A percentile compares a stretch with the other conserved stretches of the same genome.
These are phyloP conservation scores for Malus hybrid DNA, from an alignment of 331 rosid genomes.

Conservation along the genomic window DNA sequence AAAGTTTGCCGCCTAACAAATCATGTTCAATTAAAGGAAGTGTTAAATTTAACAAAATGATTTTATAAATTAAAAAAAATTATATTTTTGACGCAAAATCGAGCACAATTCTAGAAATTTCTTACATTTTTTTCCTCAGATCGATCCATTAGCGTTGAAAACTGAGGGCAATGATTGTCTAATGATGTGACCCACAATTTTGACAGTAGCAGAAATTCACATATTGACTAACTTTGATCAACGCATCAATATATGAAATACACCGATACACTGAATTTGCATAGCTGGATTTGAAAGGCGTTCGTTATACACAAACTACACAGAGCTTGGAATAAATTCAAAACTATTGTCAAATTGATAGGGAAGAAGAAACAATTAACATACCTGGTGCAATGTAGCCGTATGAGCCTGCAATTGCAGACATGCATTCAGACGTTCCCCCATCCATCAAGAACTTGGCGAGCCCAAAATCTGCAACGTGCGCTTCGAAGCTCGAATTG, in stretches of 20 bases:
- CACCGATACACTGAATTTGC: no score
- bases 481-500: slow-evolving; percentile 75
- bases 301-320: not conserved
- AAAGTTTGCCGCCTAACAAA: not conserved
- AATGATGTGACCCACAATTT: not conserved
- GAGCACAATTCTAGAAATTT: no score
- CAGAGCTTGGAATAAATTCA: not conserved
- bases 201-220: not conserved
- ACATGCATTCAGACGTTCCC: slow-evolving; percentile 76
- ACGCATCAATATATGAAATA: no score
- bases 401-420: slow-evolving; percentile 80
- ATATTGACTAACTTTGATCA: slow-evolving; percentile 4
- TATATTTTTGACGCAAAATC: no score
- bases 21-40: not conserved
- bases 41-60: no score
- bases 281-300: no score
- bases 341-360: not conserved
- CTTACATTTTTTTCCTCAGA: no score
- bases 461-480: slow-evolving; percentile 82
- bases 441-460: slow-evolving; percentile 75
- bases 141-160: not conserved
- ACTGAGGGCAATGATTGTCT: not conserved
- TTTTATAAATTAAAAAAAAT: no score
- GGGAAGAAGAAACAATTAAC: not conserved
- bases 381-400: slow-evolving; percentile 96